Base-by-base conservation (phyloP, 2,329 filamentous ascomycete species). In the Trichophyton mentagrophytes region DNA sequence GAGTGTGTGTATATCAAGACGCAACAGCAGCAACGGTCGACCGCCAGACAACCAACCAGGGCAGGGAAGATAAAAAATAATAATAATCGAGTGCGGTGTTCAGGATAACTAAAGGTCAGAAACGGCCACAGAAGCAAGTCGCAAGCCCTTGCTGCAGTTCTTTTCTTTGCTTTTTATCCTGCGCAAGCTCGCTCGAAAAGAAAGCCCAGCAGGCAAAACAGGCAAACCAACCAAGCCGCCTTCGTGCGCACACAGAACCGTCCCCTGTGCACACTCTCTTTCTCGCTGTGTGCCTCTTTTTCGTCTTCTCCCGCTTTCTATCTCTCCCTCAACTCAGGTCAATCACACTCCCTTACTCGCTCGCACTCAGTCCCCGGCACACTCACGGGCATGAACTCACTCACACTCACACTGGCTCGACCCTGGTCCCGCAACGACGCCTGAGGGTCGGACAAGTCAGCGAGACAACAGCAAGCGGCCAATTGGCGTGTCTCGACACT, bases 371-470 rank as follows among this genome's bases (percentile, higher is more conserved):
- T 30, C 33, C 33, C 33, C 11, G 33, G 33, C 33, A 38, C 33
- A 38, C 33, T 38, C 33, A 4, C 33, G 9, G 33, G 33, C 33
- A 38, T 38, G 9, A 38, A 38, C 33, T 38, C 33, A 13, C 33
- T 13, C 11, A 47, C 46, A 13, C 46, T 55, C 51, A 13, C 51
- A 55, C 51, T 27, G 51, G 51, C 51, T 55, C 51, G n/a, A 55
- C 51, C 51, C 51, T 27, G 51, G 51, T 55, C 51, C 51, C 51
- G 51, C 51, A 55, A 38, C 51, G 33, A 55, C 51, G 51, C 51
- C 51, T 55, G 51, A 55, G 51, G n/a, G 51, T 55, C 27, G 51
- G 51, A 55, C 51, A 55, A 55, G 51, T 55, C 51, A 55, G 51
- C 51, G 51, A 55, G 27, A 17, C 17, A 44, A 3, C 27, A 36